Percentiles rank a stretch among this genome's conserved stretches.
These are phyloP conservation scores for Cymbopogon flexuosus DNA, from an alignment of 202 grass and related monocot genomes.

Conservation along the genomic window DNA sequence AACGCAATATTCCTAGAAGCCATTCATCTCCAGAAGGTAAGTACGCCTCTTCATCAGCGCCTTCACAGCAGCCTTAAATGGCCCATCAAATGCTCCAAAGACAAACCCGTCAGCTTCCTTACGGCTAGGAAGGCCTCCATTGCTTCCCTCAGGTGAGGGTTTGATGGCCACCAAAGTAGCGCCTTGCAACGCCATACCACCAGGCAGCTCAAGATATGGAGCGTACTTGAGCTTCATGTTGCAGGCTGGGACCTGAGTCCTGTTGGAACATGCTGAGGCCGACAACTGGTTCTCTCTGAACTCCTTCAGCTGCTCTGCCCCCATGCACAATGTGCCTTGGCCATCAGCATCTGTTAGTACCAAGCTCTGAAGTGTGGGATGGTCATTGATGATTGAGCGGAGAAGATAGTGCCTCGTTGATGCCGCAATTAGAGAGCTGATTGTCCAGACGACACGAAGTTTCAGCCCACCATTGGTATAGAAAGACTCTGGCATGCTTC, in stretches of 20 bases:
- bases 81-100: conserved; percentile 63
- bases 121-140: conserved; percentile 29
- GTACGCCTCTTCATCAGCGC: conserved; percentile 70
- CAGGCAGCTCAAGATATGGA: conserved; percentile 75
- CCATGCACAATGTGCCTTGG: conserved; percentile 82
- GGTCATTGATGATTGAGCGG: conserved; percentile 75
- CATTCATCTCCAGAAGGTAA: conserved; percentile 91
- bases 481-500: conserved; percentile 91
- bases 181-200: conserved; percentile 62
- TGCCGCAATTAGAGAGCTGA: conserved; percentile 81
- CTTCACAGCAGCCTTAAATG: conserved; percentile 58
- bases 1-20: conserved; percentile 56
- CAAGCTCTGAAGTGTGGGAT: conserved; percentile 63
- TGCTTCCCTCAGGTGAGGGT: conserved; percentile 60
- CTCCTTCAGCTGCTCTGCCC: conserved; percentile 71
- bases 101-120: conserved; percentile 65
- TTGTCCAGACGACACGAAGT: conserved; percentile 84
- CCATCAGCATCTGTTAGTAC: conserved; percentile 71
- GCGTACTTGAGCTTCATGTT: conserved; percentile 83
- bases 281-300: conserved; percentile 72
- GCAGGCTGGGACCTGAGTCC: conserved; percentile 85
- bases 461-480: conserved; percentile 88
- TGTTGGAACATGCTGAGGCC: conserved; percentile 66
- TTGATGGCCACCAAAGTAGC: conserved; percentile 82
- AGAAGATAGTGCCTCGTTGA: conserved; percentile 91